Evolutionary conservation across 108 stramenopile species (phyloP).

Genomic region (Cylindrotheca fusiformis): DNA sequence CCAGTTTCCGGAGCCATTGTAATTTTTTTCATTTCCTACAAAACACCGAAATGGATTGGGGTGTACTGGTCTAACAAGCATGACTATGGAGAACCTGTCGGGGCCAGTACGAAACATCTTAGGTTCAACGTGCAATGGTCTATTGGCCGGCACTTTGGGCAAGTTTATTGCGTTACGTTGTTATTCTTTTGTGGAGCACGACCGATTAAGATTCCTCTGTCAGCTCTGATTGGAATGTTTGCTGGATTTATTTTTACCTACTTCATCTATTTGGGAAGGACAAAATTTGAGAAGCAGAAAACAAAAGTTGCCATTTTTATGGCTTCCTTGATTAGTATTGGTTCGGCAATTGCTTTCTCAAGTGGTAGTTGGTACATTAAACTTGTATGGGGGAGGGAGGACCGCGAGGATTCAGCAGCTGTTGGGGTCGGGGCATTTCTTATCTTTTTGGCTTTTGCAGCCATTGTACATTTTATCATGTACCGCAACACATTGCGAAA

Average conservation of each 20-base stretch:
- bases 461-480: not conserved
- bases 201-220: not conserved
- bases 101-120: not conserved
- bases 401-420: not conserved
- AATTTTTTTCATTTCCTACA: not conserved
- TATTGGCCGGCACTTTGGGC: not conserved
- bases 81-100: not conserved
- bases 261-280: not conserved
- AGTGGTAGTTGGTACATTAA: not conserved
- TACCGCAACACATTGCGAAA: not conserved
- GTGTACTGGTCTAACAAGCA: not conserved
- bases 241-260: not conserved
- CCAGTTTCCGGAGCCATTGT: not conserved
- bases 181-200: not conserved
- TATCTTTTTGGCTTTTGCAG: not conserved
- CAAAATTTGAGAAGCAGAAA: not conserved
- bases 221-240: not conserved
- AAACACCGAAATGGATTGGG: not conserved
- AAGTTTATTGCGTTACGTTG: not conserved
- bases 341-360: not conserved
- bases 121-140: not conserved
- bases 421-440: not conserved
- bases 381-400: not conserved
- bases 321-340: not conserved
- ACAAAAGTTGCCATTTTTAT: not conserved